Conservation (phyloP, 768 basidiomycete species). For the Leccinum aurantiacum region DNA sequence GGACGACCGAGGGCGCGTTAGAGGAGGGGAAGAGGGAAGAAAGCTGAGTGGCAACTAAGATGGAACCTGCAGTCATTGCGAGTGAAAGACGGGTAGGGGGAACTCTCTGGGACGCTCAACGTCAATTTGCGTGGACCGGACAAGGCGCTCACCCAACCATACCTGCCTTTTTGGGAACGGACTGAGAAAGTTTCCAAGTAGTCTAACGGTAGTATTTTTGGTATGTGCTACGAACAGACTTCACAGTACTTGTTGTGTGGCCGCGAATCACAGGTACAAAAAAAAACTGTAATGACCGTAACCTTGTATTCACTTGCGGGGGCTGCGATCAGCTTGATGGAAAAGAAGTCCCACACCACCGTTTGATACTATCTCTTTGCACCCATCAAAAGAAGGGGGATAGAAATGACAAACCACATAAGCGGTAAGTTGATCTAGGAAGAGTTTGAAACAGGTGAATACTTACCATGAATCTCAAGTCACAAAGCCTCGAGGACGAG, state of each 20-base stretch:
- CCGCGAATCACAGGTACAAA: not conserved
- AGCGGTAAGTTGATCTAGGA: not conserved
- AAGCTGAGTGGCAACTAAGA: constrained; percentile 59
- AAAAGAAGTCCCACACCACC: not conserved
- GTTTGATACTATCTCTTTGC: not conserved
- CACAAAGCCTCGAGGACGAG: not conserved
- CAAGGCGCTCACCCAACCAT: constrained; percentile 3
- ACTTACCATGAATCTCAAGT: not conserved
- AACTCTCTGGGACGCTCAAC: not conserved
- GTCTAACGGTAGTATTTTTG: not conserved
- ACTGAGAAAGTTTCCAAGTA: not conserved
- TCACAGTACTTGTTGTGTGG: no score
- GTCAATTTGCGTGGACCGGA: not conserved
- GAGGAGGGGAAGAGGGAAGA: constrained; percentile 60
- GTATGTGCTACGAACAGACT: not conserved
- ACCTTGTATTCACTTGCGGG: not conserved
- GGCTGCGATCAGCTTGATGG: not conserved
- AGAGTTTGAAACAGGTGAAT: not conserved
- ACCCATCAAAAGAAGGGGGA: not conserved
- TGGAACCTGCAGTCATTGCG: constrained; percentile 26
- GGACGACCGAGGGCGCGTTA: constrained; percentile 48
- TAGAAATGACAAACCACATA: not conserved
- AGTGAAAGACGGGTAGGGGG: not conserved
- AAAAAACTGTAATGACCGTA: not conserved
- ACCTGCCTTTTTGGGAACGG: constrained; percentile 26